Conservation (phyloP, 2,329 filamentous ascomycete genomes). For the Aspergillus sp. region DNA sequence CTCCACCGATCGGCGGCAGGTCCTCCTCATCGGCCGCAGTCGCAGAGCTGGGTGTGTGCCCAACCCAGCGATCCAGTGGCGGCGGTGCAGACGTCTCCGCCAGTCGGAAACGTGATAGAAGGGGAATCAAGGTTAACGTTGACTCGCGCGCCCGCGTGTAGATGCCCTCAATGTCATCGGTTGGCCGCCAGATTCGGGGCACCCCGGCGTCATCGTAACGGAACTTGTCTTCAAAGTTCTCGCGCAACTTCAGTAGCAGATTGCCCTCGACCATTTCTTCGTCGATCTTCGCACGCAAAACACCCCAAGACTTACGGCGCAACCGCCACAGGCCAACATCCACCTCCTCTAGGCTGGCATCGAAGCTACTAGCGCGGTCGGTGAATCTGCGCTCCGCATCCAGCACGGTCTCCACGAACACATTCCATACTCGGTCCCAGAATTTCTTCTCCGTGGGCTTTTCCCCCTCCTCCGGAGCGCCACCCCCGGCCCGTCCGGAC, state of each 20-base stretch:
- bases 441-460: constrained; percentile 80
- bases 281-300: constrained; percentile 84
- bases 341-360: constrained; percentile 87
- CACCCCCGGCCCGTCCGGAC: constrained; percentile 78
- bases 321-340: constrained; percentile 90
- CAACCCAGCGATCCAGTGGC: constrained; percentile 82
- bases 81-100: constrained; percentile 73
- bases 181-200: constrained; percentile 93
- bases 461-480: constrained; percentile 75
- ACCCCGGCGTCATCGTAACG: constrained; percentile 94
- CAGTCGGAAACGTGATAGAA: constrained; percentile 81
- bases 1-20: constrained; percentile 81
- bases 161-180: constrained; percentile 93
- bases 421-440: constrained; percentile 92
- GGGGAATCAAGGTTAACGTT: constrained; percentile 84
- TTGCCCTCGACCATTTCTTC: constrained; percentile 99
- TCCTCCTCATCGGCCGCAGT: constrained; percentile 89
- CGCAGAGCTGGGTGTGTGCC: constrained; percentile 70
- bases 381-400: constrained; percentile 85
- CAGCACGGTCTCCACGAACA: constrained; percentile 78
- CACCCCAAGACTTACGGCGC: constrained; percentile 91
- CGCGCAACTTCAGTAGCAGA: constrained; percentile 87
- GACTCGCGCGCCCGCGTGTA: constrained; percentile 93
- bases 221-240: constrained; percentile 99
- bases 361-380: constrained; percentile 87